These are phyloP conservation scores for Moringa oleifera DNA, from an alignment of 345 rosid genomes.

Conservation along the genomic window DNA sequence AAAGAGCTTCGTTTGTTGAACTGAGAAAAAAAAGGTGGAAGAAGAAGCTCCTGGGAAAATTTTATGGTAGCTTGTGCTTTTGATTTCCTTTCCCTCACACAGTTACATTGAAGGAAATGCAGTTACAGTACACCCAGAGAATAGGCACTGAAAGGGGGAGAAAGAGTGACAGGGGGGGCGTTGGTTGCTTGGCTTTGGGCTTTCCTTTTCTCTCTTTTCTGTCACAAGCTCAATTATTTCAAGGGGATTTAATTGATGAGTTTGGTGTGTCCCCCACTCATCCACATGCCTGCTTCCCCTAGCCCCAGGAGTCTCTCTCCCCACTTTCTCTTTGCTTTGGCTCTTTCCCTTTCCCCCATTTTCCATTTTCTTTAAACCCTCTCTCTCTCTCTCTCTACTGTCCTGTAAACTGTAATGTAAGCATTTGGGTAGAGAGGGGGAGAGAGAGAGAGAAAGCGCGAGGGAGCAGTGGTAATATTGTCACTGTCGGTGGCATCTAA, in stretches of 20 bases:
- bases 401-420: no score
- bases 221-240: not conserved
- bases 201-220: not conserved
- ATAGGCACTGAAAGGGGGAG: not conserved
- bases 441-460: not conserved
- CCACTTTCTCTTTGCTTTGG: not conserved
- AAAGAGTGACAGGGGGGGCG: no score
- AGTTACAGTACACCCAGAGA: not conserved
- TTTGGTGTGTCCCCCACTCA: not conserved
- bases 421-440: not conserved
- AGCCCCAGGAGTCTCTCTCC: not conserved
- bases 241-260: not conserved
- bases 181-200: no score
- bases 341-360: not conserved
- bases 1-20: no score
- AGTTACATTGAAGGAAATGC: not conserved
- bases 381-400: no score
- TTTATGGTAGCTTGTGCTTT: not conserved
- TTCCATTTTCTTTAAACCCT: not conserved
- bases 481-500: not conserved
- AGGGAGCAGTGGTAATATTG: not conserved
- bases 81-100: not conserved
- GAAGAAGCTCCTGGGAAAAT: not conserved
- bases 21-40: not conserved
- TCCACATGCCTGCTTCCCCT: not conserved